Base-by-base conservation (phyloP, 2,329 filamentous ascomycete species). In the Pyricularia pennisetigena region DNA sequence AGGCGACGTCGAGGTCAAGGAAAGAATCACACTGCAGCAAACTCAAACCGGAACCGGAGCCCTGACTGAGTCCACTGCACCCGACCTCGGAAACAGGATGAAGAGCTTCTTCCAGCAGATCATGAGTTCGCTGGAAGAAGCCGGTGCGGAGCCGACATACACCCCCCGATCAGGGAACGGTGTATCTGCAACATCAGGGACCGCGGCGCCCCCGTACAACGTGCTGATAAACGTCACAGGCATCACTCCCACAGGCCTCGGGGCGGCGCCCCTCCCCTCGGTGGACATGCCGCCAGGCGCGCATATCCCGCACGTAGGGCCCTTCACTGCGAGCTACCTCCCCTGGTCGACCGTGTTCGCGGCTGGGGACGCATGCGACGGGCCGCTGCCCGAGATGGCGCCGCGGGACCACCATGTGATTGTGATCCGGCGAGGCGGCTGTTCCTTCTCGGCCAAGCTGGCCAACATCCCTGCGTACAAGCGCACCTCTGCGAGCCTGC, bases 361-460 rank as follows among this genome's bases (percentile, higher is more conserved):
- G 24, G 89, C 89, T 9, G 90, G 83, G 68, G 81, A 90, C 20
- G 85, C 88, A 10, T 95, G 94, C 77, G 81, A 83, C 69, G 80
- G 81, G n/a, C 79, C 81, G 3, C 77, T 87, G 2, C 83, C 84
- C 2, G 82, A 85, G n/a, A 73, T 76, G 20, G 83, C 81, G 0
- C 78, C 83, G 2, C 82, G 81, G 30, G 78, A 82, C 64, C 83
- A 97, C 78, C 89, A 97, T 67, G 82, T 98, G 69, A 88, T 99
- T 69, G 86, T 97, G 66, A 83, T 98, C 73, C 88, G 86, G 30
- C 88, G 95, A 6, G 94, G 95, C 57, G 88, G 87, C 0, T 99
- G 95, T 79, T 90, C 86, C 28, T 98, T 98, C 77, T 89, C 86
- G 49, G 80, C 90, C 30, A 99, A 99, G 77, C 80, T 98, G 0